Conservation (phyloP, 108 stramenopile genomes). For the Seminavis robusta region DNA sequence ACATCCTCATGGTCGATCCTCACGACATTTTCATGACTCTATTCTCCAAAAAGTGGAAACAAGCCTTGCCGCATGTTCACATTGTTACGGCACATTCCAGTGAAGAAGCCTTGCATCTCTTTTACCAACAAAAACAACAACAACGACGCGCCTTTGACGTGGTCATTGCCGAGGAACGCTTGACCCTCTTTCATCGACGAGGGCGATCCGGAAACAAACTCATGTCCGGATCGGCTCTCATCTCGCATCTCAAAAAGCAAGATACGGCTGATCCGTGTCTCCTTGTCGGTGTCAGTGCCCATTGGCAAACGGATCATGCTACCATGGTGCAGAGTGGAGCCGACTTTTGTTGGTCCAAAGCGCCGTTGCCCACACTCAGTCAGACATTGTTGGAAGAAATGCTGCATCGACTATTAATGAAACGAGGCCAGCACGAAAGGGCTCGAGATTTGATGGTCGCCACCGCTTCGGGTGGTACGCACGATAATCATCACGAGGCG, state of each 20-base stretch:
- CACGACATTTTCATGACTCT: slow-evolving; percentile 47
- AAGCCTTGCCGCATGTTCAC: slow-evolving; percentile 42
- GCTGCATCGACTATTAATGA: slow-evolving; percentile 34
- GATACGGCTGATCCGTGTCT: slow-evolving; percentile 9
- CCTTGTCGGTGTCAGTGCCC: slow-evolving; percentile 51
- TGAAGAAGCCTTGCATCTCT: slow-evolving; percentile 37
- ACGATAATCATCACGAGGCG: no score
- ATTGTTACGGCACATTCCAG: slow-evolving; percentile 42
- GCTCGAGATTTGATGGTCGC: no score
- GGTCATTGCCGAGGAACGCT: slow-evolving; percentile 58
- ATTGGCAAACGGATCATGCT: slow-evolving; percentile 28
- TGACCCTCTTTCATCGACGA: slow-evolving; percentile 10
- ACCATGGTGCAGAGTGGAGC: slow-evolving; percentile 37
- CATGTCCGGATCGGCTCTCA: background rate
- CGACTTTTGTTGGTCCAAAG: slow-evolving; percentile 52
- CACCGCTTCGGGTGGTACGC: no score
- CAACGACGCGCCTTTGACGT: slow-evolving; percentile 40
- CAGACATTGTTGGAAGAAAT: slow-evolving; percentile 34
- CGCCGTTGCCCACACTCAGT: slow-evolving; percentile 61
- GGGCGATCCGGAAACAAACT: background rate
- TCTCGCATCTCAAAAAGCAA: background rate
- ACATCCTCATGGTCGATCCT: slow-evolving; percentile 54
- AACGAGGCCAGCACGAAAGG: slow-evolving; percentile 23
- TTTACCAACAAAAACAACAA: slow-evolving; percentile 11
- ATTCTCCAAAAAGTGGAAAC: slow-evolving; percentile 43